Base-by-base conservation (phyloP, 768 basidiomycete genomes). In the Lactifluus echinatus region DNA sequence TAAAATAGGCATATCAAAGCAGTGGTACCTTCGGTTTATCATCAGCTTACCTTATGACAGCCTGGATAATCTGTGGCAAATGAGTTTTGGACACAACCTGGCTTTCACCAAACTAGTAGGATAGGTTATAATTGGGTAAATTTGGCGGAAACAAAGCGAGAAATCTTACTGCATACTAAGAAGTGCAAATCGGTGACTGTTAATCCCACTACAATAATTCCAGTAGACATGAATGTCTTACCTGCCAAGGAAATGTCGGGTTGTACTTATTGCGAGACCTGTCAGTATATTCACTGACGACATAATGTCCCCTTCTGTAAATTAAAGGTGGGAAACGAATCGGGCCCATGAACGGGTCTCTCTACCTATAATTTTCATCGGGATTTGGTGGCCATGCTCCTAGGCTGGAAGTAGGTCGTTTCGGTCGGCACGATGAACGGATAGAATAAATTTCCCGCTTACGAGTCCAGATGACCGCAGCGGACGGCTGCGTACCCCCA, bases 401-500 rank as follows among this genome's bases (percentile, higher is more conserved):
- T 8, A 76, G 72, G 8, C 87, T 89, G 67, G 39, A 57, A 34
- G 8, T 29, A 12, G 26, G 23, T 2, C 14, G 24, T 39, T 50
- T 40, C 17, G 12, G 11, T 44, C 29, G 8, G 50, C 21, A 29
- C 21, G 44, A 33, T 54, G 23, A 55, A 24, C 37, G 47, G 26
- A 40, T 4, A 3, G 47, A 28, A 40, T 4, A 3, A 7, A 21
- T 24, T 11, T 31, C n/a, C 33, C 36, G 51, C 85, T 68, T 66
- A 89, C 85, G 78, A 75, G 56, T 84, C 79, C 37, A 92, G 70
- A 71, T 85, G 82, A 0, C 79, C 81, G 64, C 86, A 89, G 26
- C 88, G 74, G 44, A 89, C 78, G 11, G 85, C 85, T 28, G 89
- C 85, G 71, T 91, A 91, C 1, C 89, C 89, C 82, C 84, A 91